Percentiles rank a stretch among this genome's conserved stretches.
Conservation (phyloP, 2,329 filamentous ascomycete species). For the Rhynchosporium agropyri region DNA sequence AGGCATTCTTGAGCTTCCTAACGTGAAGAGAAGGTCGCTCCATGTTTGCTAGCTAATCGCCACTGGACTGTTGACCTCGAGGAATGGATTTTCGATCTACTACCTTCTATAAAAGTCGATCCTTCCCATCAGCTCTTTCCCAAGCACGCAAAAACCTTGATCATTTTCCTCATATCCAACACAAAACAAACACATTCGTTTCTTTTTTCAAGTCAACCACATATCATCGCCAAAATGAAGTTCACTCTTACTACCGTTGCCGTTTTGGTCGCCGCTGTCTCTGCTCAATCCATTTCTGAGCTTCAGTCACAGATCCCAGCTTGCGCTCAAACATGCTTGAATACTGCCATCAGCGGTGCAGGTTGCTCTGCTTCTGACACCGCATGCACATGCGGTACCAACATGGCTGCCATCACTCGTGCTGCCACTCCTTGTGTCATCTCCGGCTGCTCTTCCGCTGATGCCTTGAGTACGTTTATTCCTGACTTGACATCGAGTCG, state of each 20-base stretch:
- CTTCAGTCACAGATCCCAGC: conserved; percentile 30
- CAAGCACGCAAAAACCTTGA: neutral
- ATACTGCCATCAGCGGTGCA: conserved; percentile 23
- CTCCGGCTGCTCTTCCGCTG: conserved; percentile 26
- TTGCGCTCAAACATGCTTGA: conserved; percentile 34
- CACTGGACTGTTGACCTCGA: neutral
- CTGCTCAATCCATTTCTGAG: conserved; percentile 30
- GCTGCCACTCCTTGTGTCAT: conserved; percentile 34
- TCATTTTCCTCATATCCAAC: neutral
- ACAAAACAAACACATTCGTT: conserved; percentile 1
- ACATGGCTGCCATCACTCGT: conserved; percentile 27
- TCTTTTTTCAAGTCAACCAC: neutral
- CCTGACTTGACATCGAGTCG: neutral
- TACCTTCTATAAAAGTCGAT: neutral
- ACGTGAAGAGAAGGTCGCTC: conserved; percentile 5
- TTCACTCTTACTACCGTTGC: conserved; percentile 12
- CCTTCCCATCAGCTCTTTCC: neutral
- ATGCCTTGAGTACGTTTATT: conserved; percentile 34
- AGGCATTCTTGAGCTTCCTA: neutral
- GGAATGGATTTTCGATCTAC: neutral
- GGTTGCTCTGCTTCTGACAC: conserved; percentile 33
- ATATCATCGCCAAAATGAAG: conserved; percentile 25
- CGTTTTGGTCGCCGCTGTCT: conserved; percentile 26
- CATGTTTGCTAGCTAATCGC: neutral
- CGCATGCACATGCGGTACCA: conserved; percentile 34